Base-by-base conservation (phyloP, 2,329 filamentous ascomycete genomes). In the Botryotinia narcissicola region DNA sequence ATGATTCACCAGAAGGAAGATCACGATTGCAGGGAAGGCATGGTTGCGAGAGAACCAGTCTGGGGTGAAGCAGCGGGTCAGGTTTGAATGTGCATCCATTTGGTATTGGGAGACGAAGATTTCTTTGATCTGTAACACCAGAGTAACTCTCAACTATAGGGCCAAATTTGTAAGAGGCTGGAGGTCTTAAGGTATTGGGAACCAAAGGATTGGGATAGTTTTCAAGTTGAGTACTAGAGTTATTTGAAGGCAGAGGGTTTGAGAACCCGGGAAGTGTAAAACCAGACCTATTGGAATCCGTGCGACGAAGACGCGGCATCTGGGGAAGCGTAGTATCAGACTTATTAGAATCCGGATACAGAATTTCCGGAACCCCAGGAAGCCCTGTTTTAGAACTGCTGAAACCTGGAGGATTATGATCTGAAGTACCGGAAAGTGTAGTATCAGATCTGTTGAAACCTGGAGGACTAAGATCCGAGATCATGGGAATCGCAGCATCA, bases 251-350 rank as follows among this genome's bases (percentile, higher is more conserved):
- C 25, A 14, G 25, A n/a, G 25, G 25, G 12, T 7, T n/a, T n/a
- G 48, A n/a, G 48, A 7, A 51, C 25, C 48, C 25, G 48, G 25
- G 25, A 51, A 51, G 48, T n/a, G 25, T n/a, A 14, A 51, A 25
- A 51, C n/a, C 10, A 25, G 5, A 7, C 10, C 12, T 16, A 51
- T n/a, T 16, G 48, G 5, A 7, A n/a, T n/a, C 12, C 16, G 25
- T 5, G n/a, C 0, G 48, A 54, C 12, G 3, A 7, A 16, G 5
- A 16, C 14, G 3, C 1, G 25, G 5, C 2, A 54, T 2, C 5
- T 5, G n/a, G 1, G 48, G 48, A n/a, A 54, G 48, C 10, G 12
- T n/a, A n/a, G 5, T 3, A 54, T 16, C 6, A 16, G 25, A 14
- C 25, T 4, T 7, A 7, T n/a, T 54, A 25, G 5, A n/a, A 54